These are phyloP conservation scores for Trichoderma breve DNA, from an alignment of 2,329 filamentous ascomycete species.

Conservation along the genomic window DNA sequence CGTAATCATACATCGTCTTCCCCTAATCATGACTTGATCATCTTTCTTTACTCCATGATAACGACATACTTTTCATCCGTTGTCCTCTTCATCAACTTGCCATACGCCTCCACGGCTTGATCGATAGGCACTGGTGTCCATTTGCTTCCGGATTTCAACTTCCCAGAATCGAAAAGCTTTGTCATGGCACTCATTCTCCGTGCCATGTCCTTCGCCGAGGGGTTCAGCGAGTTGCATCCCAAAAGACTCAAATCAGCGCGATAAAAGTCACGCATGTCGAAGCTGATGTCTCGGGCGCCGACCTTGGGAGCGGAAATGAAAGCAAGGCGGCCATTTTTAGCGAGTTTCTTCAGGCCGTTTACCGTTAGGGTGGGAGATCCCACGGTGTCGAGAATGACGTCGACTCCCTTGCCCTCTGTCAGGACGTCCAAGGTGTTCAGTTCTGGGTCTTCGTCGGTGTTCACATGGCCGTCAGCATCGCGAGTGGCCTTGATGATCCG, in stretches of 20 bases:
- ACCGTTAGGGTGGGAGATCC: neutral
- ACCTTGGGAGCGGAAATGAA: conserved; percentile 14
- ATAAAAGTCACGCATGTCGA: conserved; percentile 21
- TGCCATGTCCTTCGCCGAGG: conserved; percentile 16
- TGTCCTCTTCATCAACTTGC: neutral
- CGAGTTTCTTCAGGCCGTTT: neutral
- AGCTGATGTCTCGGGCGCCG: neutral
- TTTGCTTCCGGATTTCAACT: neutral
- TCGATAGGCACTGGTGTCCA: conserved; percentile 10
- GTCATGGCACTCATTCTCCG: neutral
- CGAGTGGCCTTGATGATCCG: conserved; percentile 9
- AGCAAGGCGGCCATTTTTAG: conserved; percentile 3
- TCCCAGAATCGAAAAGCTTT: conserved; percentile 11
- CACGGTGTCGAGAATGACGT: conserved; percentile 14
- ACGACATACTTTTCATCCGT: conserved; percentile 6
- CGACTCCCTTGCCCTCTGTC: conserved; percentile 6
- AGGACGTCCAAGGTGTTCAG: neutral
- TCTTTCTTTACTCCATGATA: conserved; percentile 3
- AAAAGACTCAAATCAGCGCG: conserved; percentile 17
- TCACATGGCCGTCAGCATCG: neutral
- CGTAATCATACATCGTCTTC: neutral
- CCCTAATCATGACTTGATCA: neutral
- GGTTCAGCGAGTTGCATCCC: conserved; percentile 19
- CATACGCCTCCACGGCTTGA: conserved; percentile 5
- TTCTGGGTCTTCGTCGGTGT: conserved; percentile 11